phyloP scores from a whole-genome alignment of 75 land plant species.

The Picea sitchensis region DNA sequence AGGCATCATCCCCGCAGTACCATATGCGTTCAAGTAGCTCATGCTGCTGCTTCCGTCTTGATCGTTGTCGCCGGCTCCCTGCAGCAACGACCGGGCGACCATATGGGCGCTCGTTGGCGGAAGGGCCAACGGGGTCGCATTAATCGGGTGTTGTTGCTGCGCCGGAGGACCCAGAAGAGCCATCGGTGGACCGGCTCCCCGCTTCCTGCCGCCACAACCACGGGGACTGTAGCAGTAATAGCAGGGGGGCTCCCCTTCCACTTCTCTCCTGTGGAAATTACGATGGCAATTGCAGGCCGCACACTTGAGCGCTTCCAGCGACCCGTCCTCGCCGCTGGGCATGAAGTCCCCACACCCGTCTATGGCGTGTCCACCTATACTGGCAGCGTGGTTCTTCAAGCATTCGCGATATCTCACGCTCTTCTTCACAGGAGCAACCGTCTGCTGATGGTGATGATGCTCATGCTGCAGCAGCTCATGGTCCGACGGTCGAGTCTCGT shows the following conservation, averaged over 20 bases:
- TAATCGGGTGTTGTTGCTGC: not conserved
- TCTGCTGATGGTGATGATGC: no score
- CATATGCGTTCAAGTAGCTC: no score
- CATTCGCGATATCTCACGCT: conserved; percentile 54
- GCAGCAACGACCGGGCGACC: not conserved
- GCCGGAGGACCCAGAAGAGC: not conserved
- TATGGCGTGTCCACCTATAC: conserved; percentile 49
- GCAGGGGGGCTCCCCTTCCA: conserved; percentile 20
- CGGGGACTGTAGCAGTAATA: not conserved
- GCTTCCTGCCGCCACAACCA: not conserved
- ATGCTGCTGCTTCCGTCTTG: not conserved
- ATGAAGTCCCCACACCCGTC: conserved; percentile 85
- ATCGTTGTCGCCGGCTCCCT: conserved; percentile 3
- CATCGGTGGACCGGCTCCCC: not conserved
- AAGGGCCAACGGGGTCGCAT: not conserved
- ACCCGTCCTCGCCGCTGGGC: conserved; percentile 55
- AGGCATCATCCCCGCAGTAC: not conserved
- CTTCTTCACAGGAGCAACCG: not conserved
- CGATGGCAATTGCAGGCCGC: conserved; percentile 70
- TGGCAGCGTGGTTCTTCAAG: conserved; percentile 60
- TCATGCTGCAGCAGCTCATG: no score
- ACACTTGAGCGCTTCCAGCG: conserved; percentile 49
- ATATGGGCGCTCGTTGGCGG: not conserved
- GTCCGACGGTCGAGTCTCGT: not conserved
- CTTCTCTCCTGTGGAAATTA: conserved; percentile 56